Conservation (phyloP, 768 basidiomycete species). For the Pleurotus tuoliensis region DNA sequence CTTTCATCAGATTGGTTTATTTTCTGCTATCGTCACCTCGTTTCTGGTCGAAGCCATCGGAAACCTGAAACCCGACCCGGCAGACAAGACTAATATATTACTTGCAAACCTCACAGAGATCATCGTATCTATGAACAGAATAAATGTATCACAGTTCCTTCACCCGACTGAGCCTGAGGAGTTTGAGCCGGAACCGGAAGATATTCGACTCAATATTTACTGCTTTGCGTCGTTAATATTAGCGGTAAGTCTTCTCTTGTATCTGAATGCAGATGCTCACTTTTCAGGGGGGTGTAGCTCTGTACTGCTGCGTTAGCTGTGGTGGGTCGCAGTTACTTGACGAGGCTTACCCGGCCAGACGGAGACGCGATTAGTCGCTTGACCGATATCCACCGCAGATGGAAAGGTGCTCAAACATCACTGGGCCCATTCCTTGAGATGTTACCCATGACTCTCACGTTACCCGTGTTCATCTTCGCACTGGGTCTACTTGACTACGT, state of each 20-base stretch:
- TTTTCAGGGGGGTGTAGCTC: conserved; percentile 2
- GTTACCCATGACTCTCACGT: conserved; percentile 8
- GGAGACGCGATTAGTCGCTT: conserved; percentile 8
- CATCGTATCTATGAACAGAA: conserved; percentile 5
- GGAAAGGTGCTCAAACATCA: conserved; percentile 8
- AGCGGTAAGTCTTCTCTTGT: conserved; percentile 8
- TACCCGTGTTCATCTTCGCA: conserved; percentile 13
- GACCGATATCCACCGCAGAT: conserved; percentile 11
- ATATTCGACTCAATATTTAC: conserved; percentile 14
- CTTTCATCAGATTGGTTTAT: conserved; percentile 14
- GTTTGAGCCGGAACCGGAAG: conserved; percentile 9
- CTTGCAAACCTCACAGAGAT: conserved; percentile 14
- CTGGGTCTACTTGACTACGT: conserved; percentile 13
- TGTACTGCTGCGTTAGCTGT: conserved; percentile 15
- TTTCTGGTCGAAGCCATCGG: conserved; percentile 14
- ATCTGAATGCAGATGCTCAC: neutral
- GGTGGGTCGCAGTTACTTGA: conserved; percentile 10
- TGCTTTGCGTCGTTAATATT: conserved; percentile 15
- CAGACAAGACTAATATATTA: conserved; percentile 11
- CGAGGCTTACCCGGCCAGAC: conserved; percentile 9
- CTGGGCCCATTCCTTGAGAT: conserved; percentile 11
- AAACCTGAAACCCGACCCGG: conserved; percentile 8
- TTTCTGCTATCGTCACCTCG: conserved; percentile 16
- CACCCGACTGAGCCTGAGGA: neutral
- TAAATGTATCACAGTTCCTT: neutral